Conservation (phyloP, 164 flowering plant species). For the Cinnamomum chago region DNA sequence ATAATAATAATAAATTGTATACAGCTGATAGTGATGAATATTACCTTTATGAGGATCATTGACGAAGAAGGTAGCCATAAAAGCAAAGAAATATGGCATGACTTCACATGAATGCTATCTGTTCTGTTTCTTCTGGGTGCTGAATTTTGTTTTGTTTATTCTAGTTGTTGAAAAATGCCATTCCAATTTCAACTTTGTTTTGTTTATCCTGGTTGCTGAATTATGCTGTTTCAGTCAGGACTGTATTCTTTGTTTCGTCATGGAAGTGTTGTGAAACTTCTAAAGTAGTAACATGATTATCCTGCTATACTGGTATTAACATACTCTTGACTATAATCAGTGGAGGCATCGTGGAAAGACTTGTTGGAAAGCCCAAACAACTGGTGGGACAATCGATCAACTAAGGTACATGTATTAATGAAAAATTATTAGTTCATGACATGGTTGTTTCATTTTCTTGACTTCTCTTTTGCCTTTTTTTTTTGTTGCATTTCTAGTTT, state of each 20-base stretch:
- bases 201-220: not conserved
- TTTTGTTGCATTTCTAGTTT: constrained; percentile 12
- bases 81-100: not conserved
- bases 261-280: not conserved
- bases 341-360: constrained; percentile 53
- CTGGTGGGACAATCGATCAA: constrained; percentile 73
- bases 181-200: too few relatives aligned
- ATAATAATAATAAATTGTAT: too few relatives aligned
- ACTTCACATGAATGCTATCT: not conserved
- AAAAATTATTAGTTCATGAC: not conserved
- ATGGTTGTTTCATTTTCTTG: not conserved
- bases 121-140: not conserved
- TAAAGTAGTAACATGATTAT: not conserved
- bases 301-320: not conserved
- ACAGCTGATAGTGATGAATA: not conserved
- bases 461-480: not conserved
- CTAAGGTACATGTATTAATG: constrained; percentile 32
- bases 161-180: too few relatives aligned
- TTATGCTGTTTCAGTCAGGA: not conserved
- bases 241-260: not conserved
- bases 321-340: constrained; percentile 7
- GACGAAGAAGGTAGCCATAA: not conserved
- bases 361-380: constrained; percentile 52
- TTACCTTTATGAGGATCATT: not conserved
- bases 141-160: too few relatives aligned